Evolutionary conservation across 2,329 filamentous ascomycete species (phyloP), one percentile per base, ranked within the genome.

Genomic region (Cadophora gregata): DNA sequence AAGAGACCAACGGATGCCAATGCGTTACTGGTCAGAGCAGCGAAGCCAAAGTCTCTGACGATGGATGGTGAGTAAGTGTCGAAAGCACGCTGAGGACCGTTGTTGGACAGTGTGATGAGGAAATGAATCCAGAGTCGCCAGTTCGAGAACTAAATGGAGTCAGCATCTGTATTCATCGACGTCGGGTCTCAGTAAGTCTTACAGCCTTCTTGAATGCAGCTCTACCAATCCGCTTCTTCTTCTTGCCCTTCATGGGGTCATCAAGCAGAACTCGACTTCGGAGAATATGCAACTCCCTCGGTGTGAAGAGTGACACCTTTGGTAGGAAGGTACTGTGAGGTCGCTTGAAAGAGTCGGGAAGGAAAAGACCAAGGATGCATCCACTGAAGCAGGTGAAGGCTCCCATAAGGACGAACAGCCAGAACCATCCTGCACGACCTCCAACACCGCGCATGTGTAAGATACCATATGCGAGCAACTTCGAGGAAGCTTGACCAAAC

Each of bases 401-500:
- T 31, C 76, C 76, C 64, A 77, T 75, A 14, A 76, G 73, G 74
- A 65, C 55, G 31, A 72, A 72, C 16, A 72, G 55, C 70, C 70
- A 72, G 36, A 68, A 66, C 70, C 70, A 72, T 9, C 70, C 70
- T 12, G 63, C 27, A 9, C 56, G 33, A 12, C 67, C 69, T 8
- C 59, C 51, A 10, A 51, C 61, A 29, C 69, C 69, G 3, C 62
- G 63, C 29, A 72, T 63, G 33, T 69, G 64, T 3, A 72, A 63
- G 29, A 72, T 71, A 14, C 79, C 83, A 0, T 73, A 78, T 0
- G 87, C 86, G 0, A 89, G 78, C n/a, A 89, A 79, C 19, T 86
- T 86, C 62, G 85, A 85, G 73, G 89, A 88, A 1, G 87, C 87
- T 38, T 85, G 85, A 0, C 87, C 86, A 14, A 88, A 76, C 9